A percentile compares a stretch with the other conserved stretches of the same genome.
phyloP scores from a whole-genome alignment of 805 yeast genomes.

The Candida verbasci region DNA sequence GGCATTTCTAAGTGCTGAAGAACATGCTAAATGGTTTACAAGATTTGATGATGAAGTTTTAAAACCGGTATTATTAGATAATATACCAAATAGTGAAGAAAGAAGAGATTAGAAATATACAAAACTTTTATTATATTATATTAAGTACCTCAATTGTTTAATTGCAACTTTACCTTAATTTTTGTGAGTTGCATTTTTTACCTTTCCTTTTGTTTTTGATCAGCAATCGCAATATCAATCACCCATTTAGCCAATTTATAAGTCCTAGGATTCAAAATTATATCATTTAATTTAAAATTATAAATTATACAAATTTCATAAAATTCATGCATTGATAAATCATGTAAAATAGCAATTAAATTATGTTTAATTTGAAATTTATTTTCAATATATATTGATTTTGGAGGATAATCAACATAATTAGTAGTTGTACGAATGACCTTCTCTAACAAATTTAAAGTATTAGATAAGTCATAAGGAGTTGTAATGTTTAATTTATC shows the following conservation, averaged over 20 bases:
- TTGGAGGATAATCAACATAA: conserved; percentile 38
- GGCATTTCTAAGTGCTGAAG: conserved; percentile 52
- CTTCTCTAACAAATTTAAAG: conserved; percentile 54
- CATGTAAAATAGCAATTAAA: conserved; percentile 54
- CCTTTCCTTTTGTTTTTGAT: conserved; percentile 18
- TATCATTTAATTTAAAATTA: conserved; percentile 60
- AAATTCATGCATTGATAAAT: conserved; percentile 59
- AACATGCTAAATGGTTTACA: conserved; percentile 86
- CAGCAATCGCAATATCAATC: conserved; percentile 58
- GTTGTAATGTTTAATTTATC: conserved; percentile 54
- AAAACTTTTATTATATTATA: neutral
- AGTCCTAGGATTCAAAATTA: conserved; percentile 58
- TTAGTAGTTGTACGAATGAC: conserved; percentile 44
- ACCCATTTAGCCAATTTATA: conserved; percentile 71
- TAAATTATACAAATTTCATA: conserved; percentile 61
- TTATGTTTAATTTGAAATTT: conserved; percentile 22
- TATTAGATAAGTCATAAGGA: conserved; percentile 51
- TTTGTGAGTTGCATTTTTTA: no score
- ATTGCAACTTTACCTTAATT: no score
- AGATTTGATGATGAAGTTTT: conserved; percentile 90
- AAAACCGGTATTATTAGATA: conserved; percentile 85
- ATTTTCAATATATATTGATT: conserved; percentile 40
- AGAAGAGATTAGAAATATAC: conserved; percentile 5
- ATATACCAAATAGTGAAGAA: conserved; percentile 26
- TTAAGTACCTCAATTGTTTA: neutral